Evolutionary conservation across 768 basidiomycete genomes (phyloP).

Genomic region (Mycena indigotica): DNA sequence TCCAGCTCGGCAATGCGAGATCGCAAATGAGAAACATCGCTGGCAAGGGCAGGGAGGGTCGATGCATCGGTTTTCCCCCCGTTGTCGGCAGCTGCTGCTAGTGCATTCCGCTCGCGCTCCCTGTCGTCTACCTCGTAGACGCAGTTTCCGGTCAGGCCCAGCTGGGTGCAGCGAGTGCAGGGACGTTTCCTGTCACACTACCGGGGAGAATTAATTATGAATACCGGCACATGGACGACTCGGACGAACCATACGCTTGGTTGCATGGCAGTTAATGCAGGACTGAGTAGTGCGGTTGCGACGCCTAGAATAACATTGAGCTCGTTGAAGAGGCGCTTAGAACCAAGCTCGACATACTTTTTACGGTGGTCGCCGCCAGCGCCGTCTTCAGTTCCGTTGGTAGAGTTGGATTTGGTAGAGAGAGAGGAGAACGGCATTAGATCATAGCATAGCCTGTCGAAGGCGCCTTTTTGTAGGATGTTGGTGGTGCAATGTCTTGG

Average conservation of each 20-base stretch:
- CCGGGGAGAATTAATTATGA: not conserved
- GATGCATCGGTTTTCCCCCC: not conserved
- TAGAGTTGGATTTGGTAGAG: no score
- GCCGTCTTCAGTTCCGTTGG: no score
- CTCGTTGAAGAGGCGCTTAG: not conserved
- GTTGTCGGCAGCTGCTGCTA: not conserved
- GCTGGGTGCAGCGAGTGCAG: slow-evolving; percentile 29
- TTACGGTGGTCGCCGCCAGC: not conserved
- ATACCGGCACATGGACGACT: not conserved
- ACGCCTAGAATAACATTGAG: slow-evolving; percentile 26
- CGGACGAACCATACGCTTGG: slow-evolving; percentile 52
- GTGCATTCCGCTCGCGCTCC: no score
- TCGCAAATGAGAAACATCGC: no score
- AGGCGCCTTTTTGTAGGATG: no score
- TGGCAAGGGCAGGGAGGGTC: no score
- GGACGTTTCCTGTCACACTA: slow-evolving; percentile 54
- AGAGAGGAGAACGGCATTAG: no score
- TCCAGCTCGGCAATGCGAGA: slow-evolving; percentile 62
- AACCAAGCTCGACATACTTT: not conserved
- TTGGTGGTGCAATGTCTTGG: no score
- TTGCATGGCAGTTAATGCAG: slow-evolving; percentile 57
- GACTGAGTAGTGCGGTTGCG: slow-evolving; percentile 56
- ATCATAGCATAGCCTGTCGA: no score
- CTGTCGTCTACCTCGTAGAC: slow-evolving; percentile 58
- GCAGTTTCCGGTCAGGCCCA: slow-evolving; percentile 32